phyloP scores from a whole-genome alignment of 2,329 filamentous ascomycete genomes.

The Sporothrix curviconia region DNA sequence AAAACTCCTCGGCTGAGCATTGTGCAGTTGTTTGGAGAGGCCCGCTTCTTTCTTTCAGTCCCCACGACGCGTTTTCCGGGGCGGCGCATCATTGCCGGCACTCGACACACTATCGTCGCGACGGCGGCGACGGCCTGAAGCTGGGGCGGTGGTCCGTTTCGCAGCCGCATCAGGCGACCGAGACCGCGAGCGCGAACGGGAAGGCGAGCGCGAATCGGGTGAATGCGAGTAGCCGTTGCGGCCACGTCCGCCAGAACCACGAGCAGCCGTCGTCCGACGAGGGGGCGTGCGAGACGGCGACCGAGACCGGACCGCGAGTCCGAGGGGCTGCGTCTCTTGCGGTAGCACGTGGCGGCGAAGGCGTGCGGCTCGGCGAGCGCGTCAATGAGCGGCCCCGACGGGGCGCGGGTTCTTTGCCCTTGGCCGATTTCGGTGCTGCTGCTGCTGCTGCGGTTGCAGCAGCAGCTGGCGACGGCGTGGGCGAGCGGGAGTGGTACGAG shows the following conservation, averaged over 20 bases:
- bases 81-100: constrained; percentile 18
- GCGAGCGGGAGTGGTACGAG: neutral
- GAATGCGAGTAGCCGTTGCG: neutral
- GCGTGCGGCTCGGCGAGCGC: constrained; percentile 1
- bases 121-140: constrained; percentile 17
- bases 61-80: constrained; percentile 21
- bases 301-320: neutral
- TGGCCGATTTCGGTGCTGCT: neutral
- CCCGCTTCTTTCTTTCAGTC: constrained; percentile 1
- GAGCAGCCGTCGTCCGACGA: neutral
- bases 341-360: neutral
- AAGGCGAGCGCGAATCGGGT: constrained; percentile 14
- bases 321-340: neutral
- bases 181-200: constrained; percentile 13
- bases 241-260: neutral
- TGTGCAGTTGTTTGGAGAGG: neutral
- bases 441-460: neutral
- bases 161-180: neutral
- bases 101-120: constrained; percentile 20
- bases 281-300: neutral
- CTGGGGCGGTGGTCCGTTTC: constrained; percentile 13
- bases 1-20: too few relatives aligned
- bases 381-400: neutral
- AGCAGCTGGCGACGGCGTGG: neutral
- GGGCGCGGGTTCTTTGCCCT: neutral